These are phyloP conservation scores for Claviceps humidiphila DNA, from an alignment of 2,329 filamentous ascomycete genomes.

Conservation along the genomic window DNA sequence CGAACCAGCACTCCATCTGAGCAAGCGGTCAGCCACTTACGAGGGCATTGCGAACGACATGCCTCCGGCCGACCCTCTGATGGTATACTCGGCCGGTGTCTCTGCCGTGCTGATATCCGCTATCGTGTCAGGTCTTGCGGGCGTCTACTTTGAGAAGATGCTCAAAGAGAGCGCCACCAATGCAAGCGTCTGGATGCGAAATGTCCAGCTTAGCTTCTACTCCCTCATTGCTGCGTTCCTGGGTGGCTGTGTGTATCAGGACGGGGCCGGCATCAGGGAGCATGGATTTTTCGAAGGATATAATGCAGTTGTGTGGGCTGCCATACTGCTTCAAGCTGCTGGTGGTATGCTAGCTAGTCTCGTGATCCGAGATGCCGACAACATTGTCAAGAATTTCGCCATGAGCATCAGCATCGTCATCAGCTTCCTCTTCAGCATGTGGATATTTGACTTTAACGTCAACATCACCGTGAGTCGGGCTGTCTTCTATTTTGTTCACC, in stretches of 20 bases:
- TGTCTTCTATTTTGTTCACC: background rate
- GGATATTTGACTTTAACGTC: slow-evolving; percentile 70
- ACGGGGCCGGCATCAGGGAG: slow-evolving; percentile 69
- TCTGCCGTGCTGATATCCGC: slow-evolving; percentile 67
- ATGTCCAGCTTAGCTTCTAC: slow-evolving; percentile 89
- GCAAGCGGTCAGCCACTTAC: slow-evolving; percentile 72
- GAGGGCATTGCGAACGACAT: slow-evolving; percentile 64
- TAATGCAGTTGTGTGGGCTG: slow-evolving; percentile 80
- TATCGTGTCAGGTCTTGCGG: slow-evolving; percentile 68
- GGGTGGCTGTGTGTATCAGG: slow-evolving; percentile 73
- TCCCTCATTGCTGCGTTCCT: slow-evolving; percentile 82
- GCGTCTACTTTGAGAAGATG: slow-evolving; percentile 83
- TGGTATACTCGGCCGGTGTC: slow-evolving; percentile 72
- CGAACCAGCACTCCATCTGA: slow-evolving; percentile 15
- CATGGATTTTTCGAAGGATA: slow-evolving; percentile 92
- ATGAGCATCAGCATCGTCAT: slow-evolving; percentile 85
- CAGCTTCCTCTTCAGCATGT: slow-evolving; percentile 72
- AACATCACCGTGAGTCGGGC: slow-evolving; percentile 51
- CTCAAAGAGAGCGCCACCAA: slow-evolving; percentile 68
- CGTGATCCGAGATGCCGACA: slow-evolving; percentile 34
- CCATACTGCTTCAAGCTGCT: slow-evolving; percentile 67
- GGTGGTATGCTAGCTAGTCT: slow-evolving; percentile 63
- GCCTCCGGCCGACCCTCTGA: slow-evolving; percentile 32
- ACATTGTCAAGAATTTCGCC: slow-evolving; percentile 88
- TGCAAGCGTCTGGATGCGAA: slow-evolving; percentile 82